A percentile compares a stretch with the other conserved stretches of the same genome.
Conservation (phyloP, 2,329 filamentous ascomycete species). For the Didymellaceae sp. region DNA sequence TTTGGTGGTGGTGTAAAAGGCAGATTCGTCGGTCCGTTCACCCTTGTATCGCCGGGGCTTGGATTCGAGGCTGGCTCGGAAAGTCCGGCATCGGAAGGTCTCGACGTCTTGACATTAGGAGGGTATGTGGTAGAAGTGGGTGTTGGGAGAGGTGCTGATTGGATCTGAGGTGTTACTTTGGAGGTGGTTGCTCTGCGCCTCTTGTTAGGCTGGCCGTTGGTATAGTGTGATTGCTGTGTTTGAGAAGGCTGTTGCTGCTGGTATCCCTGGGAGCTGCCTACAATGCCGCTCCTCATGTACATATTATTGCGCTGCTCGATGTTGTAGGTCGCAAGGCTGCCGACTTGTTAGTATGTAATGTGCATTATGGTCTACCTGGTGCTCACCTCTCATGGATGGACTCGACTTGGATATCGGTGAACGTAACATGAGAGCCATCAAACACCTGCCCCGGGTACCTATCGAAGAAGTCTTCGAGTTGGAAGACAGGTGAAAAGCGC, state of each 20-base stretch:
- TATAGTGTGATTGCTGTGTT: conserved; percentile 28
- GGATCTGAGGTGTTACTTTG: conserved; percentile 24
- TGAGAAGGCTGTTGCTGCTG: conserved; percentile 37
- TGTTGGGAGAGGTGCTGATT: conserved; percentile 36
- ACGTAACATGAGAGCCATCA: conserved; percentile 75
- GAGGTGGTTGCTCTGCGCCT: conserved; percentile 41
- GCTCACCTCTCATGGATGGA: conserved; percentile 63
- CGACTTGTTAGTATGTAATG: conserved; percentile 18
- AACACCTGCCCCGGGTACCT: conserved; percentile 76
- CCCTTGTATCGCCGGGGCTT: conserved; percentile 31
- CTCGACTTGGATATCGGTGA: conserved; percentile 71
- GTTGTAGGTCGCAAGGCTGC: conserved; percentile 44
- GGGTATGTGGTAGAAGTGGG: conserved; percentile 42
- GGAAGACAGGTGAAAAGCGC: conserved; percentile 79
- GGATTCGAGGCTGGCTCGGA: conserved; percentile 30
- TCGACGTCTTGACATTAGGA: conserved; percentile 23
- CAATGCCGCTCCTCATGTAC: conserved; percentile 42
- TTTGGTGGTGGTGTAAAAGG: conserved; percentile 40
- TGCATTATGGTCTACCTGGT: background rate
- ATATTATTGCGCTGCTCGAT: conserved; percentile 48
- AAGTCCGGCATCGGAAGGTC: conserved; percentile 32
- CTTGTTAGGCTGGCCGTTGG: conserved; percentile 43
- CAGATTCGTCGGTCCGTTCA: conserved; percentile 27
- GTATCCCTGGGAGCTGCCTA: conserved; percentile 34
- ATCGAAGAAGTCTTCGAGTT: conserved; percentile 87